Evolutionary conservation across 2,329 filamentous ascomycete species (phyloP).

Genomic region (Falciphora oryzae): DNA sequence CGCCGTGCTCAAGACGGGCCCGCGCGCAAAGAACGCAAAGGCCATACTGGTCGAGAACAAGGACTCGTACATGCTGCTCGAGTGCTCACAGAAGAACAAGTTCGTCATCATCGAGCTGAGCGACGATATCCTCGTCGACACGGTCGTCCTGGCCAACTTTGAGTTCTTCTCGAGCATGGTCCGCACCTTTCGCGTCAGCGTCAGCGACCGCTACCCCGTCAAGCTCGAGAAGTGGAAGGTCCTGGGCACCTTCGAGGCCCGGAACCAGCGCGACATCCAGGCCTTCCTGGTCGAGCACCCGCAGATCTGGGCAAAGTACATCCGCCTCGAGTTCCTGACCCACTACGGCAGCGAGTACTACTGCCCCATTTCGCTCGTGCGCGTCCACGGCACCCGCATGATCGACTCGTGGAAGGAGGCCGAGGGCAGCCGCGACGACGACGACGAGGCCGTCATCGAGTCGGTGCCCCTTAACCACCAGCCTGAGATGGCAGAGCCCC

Average conservation of each 20-base stretch:
- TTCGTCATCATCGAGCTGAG: conserved; percentile 93
- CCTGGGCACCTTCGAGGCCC: conserved; percentile 80
- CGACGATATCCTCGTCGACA: conserved; percentile 81
- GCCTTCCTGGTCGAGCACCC: conserved; percentile 92
- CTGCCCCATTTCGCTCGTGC: conserved; percentile 83
- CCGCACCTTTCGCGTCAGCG: conserved; percentile 81
- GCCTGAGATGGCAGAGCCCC: conserved; percentile 27
- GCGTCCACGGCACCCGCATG: conserved; percentile 94
- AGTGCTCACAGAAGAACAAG: conserved; percentile 81
- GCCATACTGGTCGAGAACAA: conserved; percentile 93
- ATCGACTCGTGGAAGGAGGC: conserved; percentile 88
- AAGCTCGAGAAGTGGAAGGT: conserved; percentile 90
- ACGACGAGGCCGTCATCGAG: conserved; percentile 40
- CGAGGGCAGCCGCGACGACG: conserved; percentile 60
- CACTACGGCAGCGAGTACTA: conserved; percentile 98
- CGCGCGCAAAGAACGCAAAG: conserved; percentile 79
- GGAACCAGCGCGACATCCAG: conserved; percentile 90
- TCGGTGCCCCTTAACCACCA: conserved; percentile 9
- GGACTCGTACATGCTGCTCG: conserved; percentile 96
- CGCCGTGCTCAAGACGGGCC: conserved; percentile 84
- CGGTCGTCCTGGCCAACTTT: conserved; percentile 94
- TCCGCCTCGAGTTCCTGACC: conserved; percentile 84
- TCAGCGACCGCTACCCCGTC: conserved; percentile 90
- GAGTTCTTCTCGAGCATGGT: conserved; percentile 99
- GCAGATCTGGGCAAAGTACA: conserved; percentile 90